Evolutionary conservation across 306 rosid species (phyloP), one percentile per base, ranked within the genome.

Genomic region (Gleditsia sinensis): DNA sequence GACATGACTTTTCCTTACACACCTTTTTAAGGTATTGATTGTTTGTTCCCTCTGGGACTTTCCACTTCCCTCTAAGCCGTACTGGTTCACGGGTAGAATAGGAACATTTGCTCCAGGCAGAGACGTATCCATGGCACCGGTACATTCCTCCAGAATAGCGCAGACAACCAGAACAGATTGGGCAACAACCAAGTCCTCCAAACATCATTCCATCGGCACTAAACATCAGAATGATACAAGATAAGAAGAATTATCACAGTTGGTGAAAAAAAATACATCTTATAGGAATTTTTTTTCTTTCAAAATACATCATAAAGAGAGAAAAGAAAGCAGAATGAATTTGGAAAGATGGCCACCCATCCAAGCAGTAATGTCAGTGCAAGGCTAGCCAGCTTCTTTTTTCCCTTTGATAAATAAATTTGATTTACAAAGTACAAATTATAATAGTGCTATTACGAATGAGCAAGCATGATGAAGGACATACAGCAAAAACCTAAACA

Each of bases 121-220:
- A 84, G 49, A 82, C 57, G 75, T 64, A 94, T 21, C 96, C 99
- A 24, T 39, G 84, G 79, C 99, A 94, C 68, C 88, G 89, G 76
- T 88, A 92, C 91, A 83, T 84, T 71, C 95, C 97, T 73, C 95
- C 94, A 77, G 95, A 84, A 75, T 87, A 90, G 53, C 80, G 93
- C 82, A 94, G 83, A 67, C 66, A 80, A 57, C 95, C 84, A 59
- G 93, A 80, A 82, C 99, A 94, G 25, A 92, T 68, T 5, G 97
- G 88, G 80, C 99, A 94, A 55, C 63, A 78, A 53, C 74, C 76
- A 80, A 92, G 97, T 67, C 86, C 90, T 88, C 99, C 99, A 90
- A 91, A 94, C 92, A 94, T 87, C 99, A 94, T 94, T 59, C 95
- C 99, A 78, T 94, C 99, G 46, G 92, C 95, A 74, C 99, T 94